Conservation (phyloP, 805 yeast species). For the Kodamaea laetipori region DNA sequence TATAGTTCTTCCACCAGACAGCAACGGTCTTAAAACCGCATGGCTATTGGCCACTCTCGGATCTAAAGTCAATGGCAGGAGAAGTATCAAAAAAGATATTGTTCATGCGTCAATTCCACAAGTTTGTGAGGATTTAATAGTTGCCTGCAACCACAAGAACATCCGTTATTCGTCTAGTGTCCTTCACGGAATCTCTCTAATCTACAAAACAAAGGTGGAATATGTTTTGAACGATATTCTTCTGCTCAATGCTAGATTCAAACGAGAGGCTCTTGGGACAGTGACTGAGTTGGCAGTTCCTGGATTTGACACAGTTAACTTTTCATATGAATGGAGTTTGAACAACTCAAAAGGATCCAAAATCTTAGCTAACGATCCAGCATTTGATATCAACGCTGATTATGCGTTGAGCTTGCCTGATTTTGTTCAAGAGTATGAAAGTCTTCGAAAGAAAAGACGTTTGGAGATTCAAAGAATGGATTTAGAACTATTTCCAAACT, state of each 20-base stretch:
- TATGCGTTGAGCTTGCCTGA: conserved; percentile 1
- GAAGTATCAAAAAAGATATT: conserved; percentile 33
- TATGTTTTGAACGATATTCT: conserved; percentile 42
- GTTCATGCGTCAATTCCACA: conserved; percentile 42
- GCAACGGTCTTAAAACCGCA: conserved; percentile 20
- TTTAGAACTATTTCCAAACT: conserved; percentile 4
- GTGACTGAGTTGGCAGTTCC: too few species aligned
- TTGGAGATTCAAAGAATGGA: conserved; percentile 16
- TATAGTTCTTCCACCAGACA: neutral
- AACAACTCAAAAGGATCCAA: neutral
- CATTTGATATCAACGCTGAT: conserved; percentile 20
- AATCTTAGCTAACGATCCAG: conserved; percentile 24
- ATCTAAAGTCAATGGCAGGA: conserved; percentile 27
- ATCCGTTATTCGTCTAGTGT: conserved; percentile 45
- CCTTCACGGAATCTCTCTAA: conserved; percentile 50
- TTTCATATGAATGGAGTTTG: neutral
- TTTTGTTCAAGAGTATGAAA: neutral
- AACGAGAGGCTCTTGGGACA: conserved; percentile 7
- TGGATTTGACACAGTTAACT: too few species aligned
- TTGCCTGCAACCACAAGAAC: conserved; percentile 7
- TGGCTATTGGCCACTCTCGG: conserved; percentile 49
- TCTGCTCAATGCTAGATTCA: conserved; percentile 10
- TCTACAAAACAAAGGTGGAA: conserved; percentile 51
- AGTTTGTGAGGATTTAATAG: conserved; percentile 34
- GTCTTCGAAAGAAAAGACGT: conserved; percentile 17